A percentile compares a stretch with the other conserved stretches of the same genome.
These are phyloP conservation scores for Zasmidium citrigriseum DNA, from an alignment of 2,329 filamentous ascomycete genomes.

Conservation along the genomic window DNA sequence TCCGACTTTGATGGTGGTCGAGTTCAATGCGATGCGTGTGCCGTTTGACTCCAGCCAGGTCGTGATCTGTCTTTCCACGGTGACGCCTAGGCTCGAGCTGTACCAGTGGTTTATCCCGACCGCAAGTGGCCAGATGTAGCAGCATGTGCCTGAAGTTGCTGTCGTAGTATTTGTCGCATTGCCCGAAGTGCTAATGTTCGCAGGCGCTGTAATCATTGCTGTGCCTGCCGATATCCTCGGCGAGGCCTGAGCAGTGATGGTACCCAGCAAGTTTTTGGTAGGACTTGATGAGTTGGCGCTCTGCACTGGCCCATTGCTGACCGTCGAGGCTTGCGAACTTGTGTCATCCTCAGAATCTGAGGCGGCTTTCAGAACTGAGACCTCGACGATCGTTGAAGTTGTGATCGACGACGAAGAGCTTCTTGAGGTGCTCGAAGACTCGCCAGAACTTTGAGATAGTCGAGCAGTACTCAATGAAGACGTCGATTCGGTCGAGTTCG, in stretches of 20 bases:
- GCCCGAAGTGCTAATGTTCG: neutral
- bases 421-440: neutral
- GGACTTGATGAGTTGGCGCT: neutral
- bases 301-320: neutral
- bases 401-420: neutral
- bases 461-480: no score
- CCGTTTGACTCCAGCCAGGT: constrained; percentile 14
- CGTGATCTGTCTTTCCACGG: constrained; percentile 9
- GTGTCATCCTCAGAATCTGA: neutral
- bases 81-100: constrained; percentile 11
- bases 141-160: constrained; percentile 4
- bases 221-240: neutral
- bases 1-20: constrained; percentile 5
- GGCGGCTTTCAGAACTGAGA: neutral
- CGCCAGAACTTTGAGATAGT: neutral
- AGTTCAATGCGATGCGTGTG: constrained; percentile 6
- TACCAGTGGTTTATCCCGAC: constrained; percentile 15
- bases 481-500: neutral
- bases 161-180: neutral
- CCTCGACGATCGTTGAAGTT: neutral
- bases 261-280: neutral
- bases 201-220: neutral
- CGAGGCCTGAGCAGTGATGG: neutral
- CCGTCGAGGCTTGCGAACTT: neutral
- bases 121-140: constrained; percentile 10